Base-by-base conservation (phyloP, 345 rosid species). In the Ceriops zippeliana region DNA sequence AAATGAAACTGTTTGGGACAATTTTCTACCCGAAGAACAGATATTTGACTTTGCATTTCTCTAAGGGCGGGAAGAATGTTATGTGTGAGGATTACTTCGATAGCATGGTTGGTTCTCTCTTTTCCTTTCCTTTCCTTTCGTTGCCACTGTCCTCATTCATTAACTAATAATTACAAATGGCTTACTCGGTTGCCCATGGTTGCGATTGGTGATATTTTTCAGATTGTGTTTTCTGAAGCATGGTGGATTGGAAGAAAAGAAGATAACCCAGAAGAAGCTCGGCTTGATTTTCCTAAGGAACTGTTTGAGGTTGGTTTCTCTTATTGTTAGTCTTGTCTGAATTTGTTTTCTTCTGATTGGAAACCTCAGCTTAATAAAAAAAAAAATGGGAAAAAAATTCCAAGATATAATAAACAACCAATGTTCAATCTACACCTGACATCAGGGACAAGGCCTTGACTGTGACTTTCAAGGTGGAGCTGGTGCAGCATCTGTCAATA, bases 231-330 rank as follows among this genome's bases (percentile, higher is more conserved):
- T 81, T 84, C 98, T 70, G 96, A 93, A 60, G 91, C 86, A 54
- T 91, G 98, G 96, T 93, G 96, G 98, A 88, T 93, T 78, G 98
- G 98, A 46, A 88, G 78, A 26, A 84, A 85, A 76, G 96, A 91
- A 27, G 90, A 93, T n/a, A 93, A 91, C 66, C 97, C 91, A 0
- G 89, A 88, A 46, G 97, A 93, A 85, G 83, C 73, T 0, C 81
- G 77, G 5, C 91, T 93, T 62, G 89, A 88, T 28, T 89, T 93
- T 71, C 98, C 96, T 32, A 74, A 87, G 72, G 95, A 88, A 65
- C 53, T 91, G 31, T 69, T 75, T 76, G 82, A 86, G 98, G 97
- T 90, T 82, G 65, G 61, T 57, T 80, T 70, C 67, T 53, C 57
- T 52, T 6, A 26, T 13, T 54, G 8, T 38, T 31, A 21, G 34